Evolutionary conservation across 2,329 filamentous ascomycete genomes (phyloP).

Genomic region (Ophiostoma australiae): DNA sequence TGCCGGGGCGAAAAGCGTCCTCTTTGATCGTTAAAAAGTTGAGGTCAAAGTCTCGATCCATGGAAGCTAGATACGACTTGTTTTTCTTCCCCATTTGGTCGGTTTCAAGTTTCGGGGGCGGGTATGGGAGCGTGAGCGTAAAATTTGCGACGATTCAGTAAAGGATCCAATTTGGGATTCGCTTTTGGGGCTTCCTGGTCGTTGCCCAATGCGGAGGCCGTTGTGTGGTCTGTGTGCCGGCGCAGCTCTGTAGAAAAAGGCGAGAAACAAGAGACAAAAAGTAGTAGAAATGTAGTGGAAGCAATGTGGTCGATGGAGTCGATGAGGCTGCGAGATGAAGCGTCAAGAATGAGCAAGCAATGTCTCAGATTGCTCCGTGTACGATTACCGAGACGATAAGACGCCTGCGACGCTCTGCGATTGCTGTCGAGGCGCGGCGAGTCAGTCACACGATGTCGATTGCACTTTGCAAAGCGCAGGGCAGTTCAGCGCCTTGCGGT

Average conservation of each 20-base stretch:
- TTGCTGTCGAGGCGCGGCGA: not conserved
- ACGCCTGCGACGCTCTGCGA: not conserved
- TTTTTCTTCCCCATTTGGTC: constrained; percentile 21
- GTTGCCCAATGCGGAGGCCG: constrained; percentile 4
- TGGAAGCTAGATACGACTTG: constrained; percentile 20
- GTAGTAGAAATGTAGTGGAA: not conserved
- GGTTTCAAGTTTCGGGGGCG: not conserved
- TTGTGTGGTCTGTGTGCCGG: constrained; percentile 12
- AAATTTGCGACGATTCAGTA: not conserved
- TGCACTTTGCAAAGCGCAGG: not conserved
- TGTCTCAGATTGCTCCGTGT: constrained; percentile 2
- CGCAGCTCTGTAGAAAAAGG: constrained; percentile 7
- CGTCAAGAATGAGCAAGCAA: not conserved
- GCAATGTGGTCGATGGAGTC: not conserved
- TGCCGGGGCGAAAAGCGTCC: constrained; percentile 26
- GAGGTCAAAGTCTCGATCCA: constrained; percentile 30
- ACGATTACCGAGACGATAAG: not conserved
- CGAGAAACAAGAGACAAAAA: not conserved
- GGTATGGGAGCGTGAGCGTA: not conserved
- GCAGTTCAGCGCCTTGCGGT: not conserved
- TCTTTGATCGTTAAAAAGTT: constrained; percentile 29
- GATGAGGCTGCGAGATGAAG: not conserved
- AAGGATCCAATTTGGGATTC: not conserved
- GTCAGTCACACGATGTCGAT: not conserved
- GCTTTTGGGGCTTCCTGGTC: not conserved